These are phyloP conservation scores for Fusarium floridanum DNA, from an alignment of 2,329 filamentous ascomycete genomes.

Conservation along the genomic window DNA sequence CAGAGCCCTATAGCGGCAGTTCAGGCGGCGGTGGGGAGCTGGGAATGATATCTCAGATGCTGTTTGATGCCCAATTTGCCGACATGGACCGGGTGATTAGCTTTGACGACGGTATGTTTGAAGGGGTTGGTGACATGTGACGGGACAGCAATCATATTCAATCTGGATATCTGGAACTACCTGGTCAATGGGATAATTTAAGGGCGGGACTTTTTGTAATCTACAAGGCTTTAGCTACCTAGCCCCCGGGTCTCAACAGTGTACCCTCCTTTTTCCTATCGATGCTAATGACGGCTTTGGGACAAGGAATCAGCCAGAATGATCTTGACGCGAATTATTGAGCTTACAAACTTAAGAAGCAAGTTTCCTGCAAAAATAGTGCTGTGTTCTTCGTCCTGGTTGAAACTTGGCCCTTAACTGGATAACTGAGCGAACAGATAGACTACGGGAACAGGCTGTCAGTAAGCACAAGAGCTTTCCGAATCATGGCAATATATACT, in stretches of 20 bases:
- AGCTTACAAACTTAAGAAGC: too few relatives aligned
- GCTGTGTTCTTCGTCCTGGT: too few relatives aligned
- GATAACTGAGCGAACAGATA: too few relatives aligned
- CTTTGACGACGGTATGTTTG: constrained; percentile 62
- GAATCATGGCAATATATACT: too few relatives aligned
- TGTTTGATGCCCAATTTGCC: constrained; percentile 68
- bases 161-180: neutral
- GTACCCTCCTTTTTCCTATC: neutral
- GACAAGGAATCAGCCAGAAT: neutral
- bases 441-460: too few relatives aligned
- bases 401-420: too few relatives aligned
- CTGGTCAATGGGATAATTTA: neutral
- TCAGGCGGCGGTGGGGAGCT: constrained; percentile 3
- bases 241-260: neutral
- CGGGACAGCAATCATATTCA: neutral
- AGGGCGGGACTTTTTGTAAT: neutral
- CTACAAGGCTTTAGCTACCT: too few relatives aligned
- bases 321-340: neutral
- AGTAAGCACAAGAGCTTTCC: too few relatives aligned
- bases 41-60: constrained; percentile 58
- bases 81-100: constrained; percentile 58
- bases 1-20: neutral
- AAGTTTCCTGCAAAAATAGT: too few relatives aligned
- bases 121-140: neutral
- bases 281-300: neutral